Evolutionary conservation across 805 yeast genomes (phyloP), one percentile per base, ranked within the genome.

Genomic region (Candida golubevii): DNA sequence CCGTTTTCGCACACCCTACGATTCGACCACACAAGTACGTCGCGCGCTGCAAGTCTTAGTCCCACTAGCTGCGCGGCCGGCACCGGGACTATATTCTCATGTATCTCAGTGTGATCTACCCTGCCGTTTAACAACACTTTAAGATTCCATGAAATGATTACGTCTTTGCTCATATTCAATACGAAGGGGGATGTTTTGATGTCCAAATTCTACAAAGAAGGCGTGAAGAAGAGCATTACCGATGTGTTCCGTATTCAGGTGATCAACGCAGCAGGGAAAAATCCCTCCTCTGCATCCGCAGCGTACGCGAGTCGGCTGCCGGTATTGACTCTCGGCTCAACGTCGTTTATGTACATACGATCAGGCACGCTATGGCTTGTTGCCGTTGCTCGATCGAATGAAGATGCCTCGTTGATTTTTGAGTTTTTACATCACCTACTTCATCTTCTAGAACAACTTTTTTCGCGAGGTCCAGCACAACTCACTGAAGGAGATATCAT

Each of bases 191-290:
- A 90, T 60, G 80, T 88, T 15, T 69, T 91, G 35, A 79, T 90
- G 41, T 82, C 93, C 18, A 78, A 85, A 42, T 59, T 86, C 32
- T 83, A 82, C 62, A 75, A 83, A 45, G 88, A 85, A 43, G 88
- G 90, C 2, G 78, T 88, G 44, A 80, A 87, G 53, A 67, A 91
- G 41, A 85, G 85, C 43, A 81, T 90, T 15, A 72, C 93, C 13
- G 97, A 90, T 54, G 87, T 89, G 28, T 91, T 91, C 58, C 77
- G 97, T n/a, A 83, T 89, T 43, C 97, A 91, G 59, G 96, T 91
- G 26, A 88, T 91, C 35, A 72, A 86, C 42, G 77, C 83, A 45
- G 71, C 54, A 28, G 51, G 59, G 28, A 57, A 59, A 36, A 45
- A 44, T 26, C 33, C 57, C 36, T 39, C 54, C 38, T 40, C 49